phyloP scores from a whole-genome alignment of 768 basidiomycete genomes.

The Lanmaoa rubissima region DNA sequence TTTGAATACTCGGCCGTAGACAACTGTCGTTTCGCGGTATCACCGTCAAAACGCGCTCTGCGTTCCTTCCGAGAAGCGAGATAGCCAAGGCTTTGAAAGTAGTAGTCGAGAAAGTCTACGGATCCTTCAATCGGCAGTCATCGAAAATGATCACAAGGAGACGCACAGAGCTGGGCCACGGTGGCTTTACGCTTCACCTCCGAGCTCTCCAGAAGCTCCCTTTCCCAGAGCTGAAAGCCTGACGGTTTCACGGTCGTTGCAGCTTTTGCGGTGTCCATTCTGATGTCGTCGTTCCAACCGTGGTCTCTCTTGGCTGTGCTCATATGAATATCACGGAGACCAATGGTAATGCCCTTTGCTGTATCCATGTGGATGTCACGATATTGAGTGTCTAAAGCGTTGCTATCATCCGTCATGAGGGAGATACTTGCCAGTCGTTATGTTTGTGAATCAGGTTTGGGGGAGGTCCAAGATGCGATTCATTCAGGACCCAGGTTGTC shows the following conservation, averaged over 20 bases:
- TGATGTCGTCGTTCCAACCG: conserved; percentile 52
- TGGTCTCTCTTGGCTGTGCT: conserved; percentile 54
- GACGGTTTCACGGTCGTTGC: conserved; percentile 50
- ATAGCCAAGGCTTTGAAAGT: conserved; percentile 93
- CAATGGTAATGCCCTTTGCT: conserved; percentile 54
- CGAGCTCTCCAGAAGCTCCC: conserved; percentile 73
- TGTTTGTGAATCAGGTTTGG: background rate
- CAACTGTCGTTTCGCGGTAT: conserved; percentile 70
- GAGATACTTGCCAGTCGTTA: background rate
- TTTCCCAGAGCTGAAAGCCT: conserved; percentile 76
- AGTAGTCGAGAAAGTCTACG: conserved; percentile 94
- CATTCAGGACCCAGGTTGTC: background rate
- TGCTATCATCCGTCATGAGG: conserved; percentile 14
- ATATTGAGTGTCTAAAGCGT: conserved; percentile 28
- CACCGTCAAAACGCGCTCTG: conserved; percentile 75
- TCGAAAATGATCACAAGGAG: conserved; percentile 5
- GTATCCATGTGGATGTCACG: conserved; percentile 80
- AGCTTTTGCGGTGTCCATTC: conserved; percentile 51
- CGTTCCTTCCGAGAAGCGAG: conserved; percentile 84
- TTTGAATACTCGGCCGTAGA: conserved; percentile 53
- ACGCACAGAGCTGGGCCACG: conserved; percentile 92
- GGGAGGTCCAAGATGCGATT: background rate
- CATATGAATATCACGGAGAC: conserved; percentile 58
- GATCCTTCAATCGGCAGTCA: conserved; percentile 9
- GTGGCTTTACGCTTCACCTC: conserved; percentile 96